Conservation (phyloP, 176 grass and related monocot species). For the Metroxylon sagu region DNA sequence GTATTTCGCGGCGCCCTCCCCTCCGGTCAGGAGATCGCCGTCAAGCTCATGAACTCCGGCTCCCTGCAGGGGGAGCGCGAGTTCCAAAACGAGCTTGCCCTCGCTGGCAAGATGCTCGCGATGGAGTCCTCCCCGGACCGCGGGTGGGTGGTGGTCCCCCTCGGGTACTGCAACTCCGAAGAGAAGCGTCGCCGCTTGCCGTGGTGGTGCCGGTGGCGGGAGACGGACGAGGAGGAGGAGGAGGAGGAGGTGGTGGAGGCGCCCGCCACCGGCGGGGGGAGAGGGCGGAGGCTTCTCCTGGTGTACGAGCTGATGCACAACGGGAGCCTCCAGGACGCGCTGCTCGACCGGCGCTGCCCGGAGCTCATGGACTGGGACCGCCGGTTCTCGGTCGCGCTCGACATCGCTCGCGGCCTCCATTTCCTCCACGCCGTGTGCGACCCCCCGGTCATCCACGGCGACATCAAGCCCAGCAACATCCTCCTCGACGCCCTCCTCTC, state of each 20-base stretch:
- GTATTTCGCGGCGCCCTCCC: conserved; percentile 76
- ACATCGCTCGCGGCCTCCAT: conserved; percentile 67
- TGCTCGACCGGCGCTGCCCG: conserved; percentile 57
- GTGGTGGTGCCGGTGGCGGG: conserved; percentile 12
- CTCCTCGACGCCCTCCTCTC: conserved; percentile 59
- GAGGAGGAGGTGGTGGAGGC: conserved; percentile 17
- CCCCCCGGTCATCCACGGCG: conserved; percentile 81
- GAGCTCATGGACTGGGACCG: conserved; percentile 61
- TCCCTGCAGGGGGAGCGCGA: conserved; percentile 96
- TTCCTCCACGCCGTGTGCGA: conserved; percentile 70
- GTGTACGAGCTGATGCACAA: conserved; percentile 98
- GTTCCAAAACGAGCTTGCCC: conserved; percentile 90
- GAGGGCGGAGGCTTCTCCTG: conserved; percentile 37
- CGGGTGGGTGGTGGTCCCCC: conserved; percentile 36
- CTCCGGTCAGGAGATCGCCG: conserved; percentile 50
- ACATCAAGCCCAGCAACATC: conserved; percentile 95
- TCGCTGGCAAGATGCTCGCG: conserved; percentile 54
- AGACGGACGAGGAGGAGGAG: conserved; percentile 4
- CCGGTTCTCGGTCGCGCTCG: conserved; percentile 57
- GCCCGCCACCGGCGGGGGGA: neutral
- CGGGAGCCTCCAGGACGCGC: conserved; percentile 86
- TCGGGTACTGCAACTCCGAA: conserved; percentile 57
- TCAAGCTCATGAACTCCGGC: conserved; percentile 79
- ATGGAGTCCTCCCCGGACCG: conserved; percentile 5
- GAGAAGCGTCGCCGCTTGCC: neutral